phyloP scores from a whole-genome alignment of 768 basidiomycete genomes.

The Lanmaoa pseudosensibilis region DNA sequence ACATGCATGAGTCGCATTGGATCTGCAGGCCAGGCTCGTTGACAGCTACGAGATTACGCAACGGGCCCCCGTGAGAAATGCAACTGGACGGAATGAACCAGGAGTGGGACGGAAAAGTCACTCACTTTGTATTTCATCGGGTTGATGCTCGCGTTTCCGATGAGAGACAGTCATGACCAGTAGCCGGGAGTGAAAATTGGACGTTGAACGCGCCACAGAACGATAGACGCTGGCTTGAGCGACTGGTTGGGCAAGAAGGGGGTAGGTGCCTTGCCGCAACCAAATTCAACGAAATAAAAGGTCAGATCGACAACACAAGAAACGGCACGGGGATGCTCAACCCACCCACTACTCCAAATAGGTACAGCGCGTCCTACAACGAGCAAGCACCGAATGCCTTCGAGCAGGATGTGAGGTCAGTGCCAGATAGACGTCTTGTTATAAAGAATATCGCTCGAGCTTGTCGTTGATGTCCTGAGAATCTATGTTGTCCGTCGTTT shows the following conservation, averaged over 20 bases:
- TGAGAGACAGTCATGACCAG: conserved; percentile 61
- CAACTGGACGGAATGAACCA: not conserved
- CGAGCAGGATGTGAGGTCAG: not conserved
- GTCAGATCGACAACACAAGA: not conserved
- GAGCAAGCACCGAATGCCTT: not conserved
- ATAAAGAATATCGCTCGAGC: not conserved
- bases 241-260: not conserved
- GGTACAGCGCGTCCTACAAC: not conserved
- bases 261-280: not conserved
- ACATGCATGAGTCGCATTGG: conserved; percentile 78
- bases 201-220: not conserved
- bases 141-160: conserved; percentile 60
- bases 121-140: conserved; percentile 66
- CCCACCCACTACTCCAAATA: not conserved
- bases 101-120: conserved; percentile 5
- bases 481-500: not conserved
- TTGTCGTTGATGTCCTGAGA: not conserved
- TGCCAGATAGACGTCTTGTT: not conserved
- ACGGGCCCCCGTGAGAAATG: conserved; percentile 30
- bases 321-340: not conserved
- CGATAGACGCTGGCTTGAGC: not conserved
- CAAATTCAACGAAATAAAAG: not conserved
- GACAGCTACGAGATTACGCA: conserved; percentile 51
- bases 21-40: conserved; percentile 83
- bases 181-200: not conserved